Base-by-base conservation (phyloP, 2,329 filamentous ascomycete genomes). In the Beauveria scarabaeidicola region DNA sequence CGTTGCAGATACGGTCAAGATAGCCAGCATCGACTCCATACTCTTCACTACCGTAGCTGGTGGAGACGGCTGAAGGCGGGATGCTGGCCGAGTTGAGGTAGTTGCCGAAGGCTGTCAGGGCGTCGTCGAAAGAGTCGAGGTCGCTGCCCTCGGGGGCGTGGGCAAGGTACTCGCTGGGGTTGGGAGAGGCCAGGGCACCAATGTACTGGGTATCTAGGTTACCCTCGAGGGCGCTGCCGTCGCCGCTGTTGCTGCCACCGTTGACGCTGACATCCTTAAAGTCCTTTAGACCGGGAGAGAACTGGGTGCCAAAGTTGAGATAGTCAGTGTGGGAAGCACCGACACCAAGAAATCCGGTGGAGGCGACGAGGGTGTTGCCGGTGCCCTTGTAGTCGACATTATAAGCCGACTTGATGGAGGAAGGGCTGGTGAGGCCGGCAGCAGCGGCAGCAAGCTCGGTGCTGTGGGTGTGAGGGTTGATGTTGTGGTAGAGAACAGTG, bases 41-140 rank as follows among this genome's bases (percentile, higher is more conserved):
- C 69, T 84, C 81, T 64, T 79, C 78, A 64, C 78, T 78, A 17
- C 73, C 75, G 67, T 84, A 59, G 19, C 77, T 81, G 29, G 79
- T 80, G 25, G 74, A 78, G 60, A 83, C 78, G 61, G 82, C 78
- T 3, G 61, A 58, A 3, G 61, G 61, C 11, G 61, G 61, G 48
- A 46, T 61, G 48, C 59, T 58, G 36, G 29, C 40, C 15, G 61
- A 51, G 54, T 62, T 61, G 48, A 62, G 61, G 53, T 61, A 62
- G 43, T 46, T 62, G 43, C 47, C 54, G 19, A 62, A 54, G 51
- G 44, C 51, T 7, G 58, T 17, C 48, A 62, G 5, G 8, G 53
- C 61, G 17, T 62, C 61, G 54, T 54, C 29, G 25, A 62, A 62
- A 6, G 53, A 29, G 19, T 21, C 17, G 23, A 27, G 32, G 25